Evolutionary conservation across 331 rosid species (phyloP).

Genomic region (Quercus lobata): DNA sequence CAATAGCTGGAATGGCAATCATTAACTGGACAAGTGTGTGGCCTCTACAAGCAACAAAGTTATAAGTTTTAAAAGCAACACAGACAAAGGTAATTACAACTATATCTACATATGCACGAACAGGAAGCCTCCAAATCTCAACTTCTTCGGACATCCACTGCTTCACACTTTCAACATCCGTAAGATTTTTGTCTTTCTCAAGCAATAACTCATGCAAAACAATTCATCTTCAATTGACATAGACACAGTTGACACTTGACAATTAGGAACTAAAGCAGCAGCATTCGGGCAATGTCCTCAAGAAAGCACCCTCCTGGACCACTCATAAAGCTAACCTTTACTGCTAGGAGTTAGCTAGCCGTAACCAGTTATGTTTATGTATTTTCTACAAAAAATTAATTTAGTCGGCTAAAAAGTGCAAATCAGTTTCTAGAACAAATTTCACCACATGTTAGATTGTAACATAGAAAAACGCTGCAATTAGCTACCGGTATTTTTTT

Average conservation of each 20-base stretch:
- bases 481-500: too few relatives aligned
- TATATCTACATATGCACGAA: neutral
- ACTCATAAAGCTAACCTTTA: too few relatives aligned
- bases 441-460: too few relatives aligned
- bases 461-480: too few relatives aligned
- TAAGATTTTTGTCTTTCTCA: constrained; percentile 7
- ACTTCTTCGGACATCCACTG: constrained; percentile 63
- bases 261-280: too few relatives aligned
- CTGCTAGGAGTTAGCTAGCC: too few relatives aligned
- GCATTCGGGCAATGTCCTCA: too few relatives aligned
- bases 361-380: too few relatives aligned
- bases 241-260: neutral
- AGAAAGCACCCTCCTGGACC: too few relatives aligned
- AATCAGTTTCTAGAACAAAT: too few relatives aligned
- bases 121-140: constrained; percentile 49
- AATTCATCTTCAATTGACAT: constrained; percentile 25
- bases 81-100: neutral
- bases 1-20: constrained; percentile 66
- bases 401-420: too few relatives aligned
- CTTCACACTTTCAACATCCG: constrained; percentile 49
- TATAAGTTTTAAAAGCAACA: neutral
- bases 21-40: constrained; percentile 46
- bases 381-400: too few relatives aligned
- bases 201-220: constrained; percentile 57
- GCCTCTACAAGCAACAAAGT: constrained; percentile 61